These are phyloP conservation scores for Pouteria campechiana DNA, from an alignment of 179 eudicot genomes.

Conservation along the genomic window DNA sequence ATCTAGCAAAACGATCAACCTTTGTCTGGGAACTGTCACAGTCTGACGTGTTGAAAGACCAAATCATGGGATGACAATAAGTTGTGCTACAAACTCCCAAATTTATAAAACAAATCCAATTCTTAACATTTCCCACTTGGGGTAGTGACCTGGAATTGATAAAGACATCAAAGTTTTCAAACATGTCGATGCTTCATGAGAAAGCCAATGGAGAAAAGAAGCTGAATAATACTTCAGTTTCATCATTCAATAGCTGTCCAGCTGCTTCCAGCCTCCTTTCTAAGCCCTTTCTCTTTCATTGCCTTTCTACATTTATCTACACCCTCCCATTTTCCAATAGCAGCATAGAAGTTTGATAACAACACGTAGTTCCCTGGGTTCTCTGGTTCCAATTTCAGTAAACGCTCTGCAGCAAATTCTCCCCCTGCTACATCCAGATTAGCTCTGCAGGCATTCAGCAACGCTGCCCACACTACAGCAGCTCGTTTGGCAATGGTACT, in stretches of 20 bases:
- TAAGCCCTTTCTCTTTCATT: conserved; percentile 17
- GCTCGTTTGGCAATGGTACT: conserved; percentile 10
- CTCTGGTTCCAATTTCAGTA: conserved; percentile 17
- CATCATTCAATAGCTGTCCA: conserved; percentile 10
- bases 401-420: conserved; percentile 16
- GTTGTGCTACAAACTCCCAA: no score
- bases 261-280: conserved; percentile 22
- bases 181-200: no score
- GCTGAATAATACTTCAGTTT: no score
- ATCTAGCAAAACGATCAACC: no score
- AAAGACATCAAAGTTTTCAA: no score
- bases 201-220: no score
- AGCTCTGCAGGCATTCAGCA: conserved; percentile 21
- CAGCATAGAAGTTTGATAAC: conserved; percentile 26
- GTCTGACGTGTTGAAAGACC: no score
- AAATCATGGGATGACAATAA: no score
- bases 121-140: no score
- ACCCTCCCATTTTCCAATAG: conserved; percentile 19
- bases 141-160: no score
- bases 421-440: conserved; percentile 17
- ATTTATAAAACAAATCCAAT: no score
- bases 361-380: conserved; percentile 18
- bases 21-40: no score
- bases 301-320: conserved; percentile 17
- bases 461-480: conserved; percentile 19